phyloP scores from a whole-genome alignment of 2,329 filamentous ascomycete species.

The Beauveria sp. region DNA sequence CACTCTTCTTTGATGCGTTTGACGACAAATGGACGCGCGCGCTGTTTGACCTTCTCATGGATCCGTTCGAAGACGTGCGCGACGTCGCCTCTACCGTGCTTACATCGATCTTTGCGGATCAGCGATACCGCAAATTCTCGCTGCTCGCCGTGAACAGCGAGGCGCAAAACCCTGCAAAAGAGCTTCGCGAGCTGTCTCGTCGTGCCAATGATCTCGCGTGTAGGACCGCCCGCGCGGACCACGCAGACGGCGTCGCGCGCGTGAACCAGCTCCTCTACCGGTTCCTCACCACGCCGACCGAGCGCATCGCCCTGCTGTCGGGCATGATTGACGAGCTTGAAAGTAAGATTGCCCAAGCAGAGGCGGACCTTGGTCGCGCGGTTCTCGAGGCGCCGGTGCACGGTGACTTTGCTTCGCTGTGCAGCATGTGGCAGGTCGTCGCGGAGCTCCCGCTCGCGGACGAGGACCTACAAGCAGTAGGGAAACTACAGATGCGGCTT shows the following conservation, averaged over 20 bases:
- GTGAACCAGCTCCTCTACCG: slow-evolving; percentile 62
- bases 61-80: slow-evolving; percentile 90
- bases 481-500: slow-evolving; percentile 45
- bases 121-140: slow-evolving; percentile 20
- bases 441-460: slow-evolving; percentile 32
- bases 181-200: slow-evolving; percentile 40
- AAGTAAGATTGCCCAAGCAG: slow-evolving; percentile 54
- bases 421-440: slow-evolving; percentile 47
- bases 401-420: slow-evolving; percentile 60
- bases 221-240: slow-evolving; percentile 75
- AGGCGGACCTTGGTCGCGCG: slow-evolving; percentile 57
- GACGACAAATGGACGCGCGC: slow-evolving; percentile 50
- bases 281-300: slow-evolving; percentile 38
- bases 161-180: slow-evolving; percentile 13
- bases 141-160: not conserved
- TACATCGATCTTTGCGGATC: slow-evolving; percentile 37
- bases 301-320: slow-evolving; percentile 44
- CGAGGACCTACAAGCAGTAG: slow-evolving; percentile 28
- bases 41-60: slow-evolving; percentile 71
- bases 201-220: slow-evolving; percentile 53
- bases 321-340: slow-evolving; percentile 56
- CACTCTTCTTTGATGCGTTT: slow-evolving; percentile 33
- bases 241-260: slow-evolving; percentile 84
- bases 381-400: slow-evolving; percentile 61
- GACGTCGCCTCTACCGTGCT: slow-evolving; percentile 46